A percentile compares a stretch with the other conserved stretches of the same genome.
These are phyloP conservation scores for Lasiodiplodia sp. DNA, from an alignment of 2,329 filamentous ascomycete species.

Conservation along the genomic window DNA sequence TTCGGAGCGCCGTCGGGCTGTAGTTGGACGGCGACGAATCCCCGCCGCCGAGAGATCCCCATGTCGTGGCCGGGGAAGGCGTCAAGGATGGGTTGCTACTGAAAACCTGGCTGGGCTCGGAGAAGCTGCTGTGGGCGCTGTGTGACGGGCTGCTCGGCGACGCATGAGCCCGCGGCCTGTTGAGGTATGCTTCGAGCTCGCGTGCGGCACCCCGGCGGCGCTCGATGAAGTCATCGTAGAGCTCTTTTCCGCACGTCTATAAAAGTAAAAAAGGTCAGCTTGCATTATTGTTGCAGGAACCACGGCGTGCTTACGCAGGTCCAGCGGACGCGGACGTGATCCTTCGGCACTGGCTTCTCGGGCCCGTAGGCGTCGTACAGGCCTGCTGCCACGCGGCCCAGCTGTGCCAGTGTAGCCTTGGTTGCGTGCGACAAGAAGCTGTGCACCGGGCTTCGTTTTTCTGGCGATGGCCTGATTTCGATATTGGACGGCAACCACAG, in stretches of 20 bases:
- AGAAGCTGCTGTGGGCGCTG: conserved; percentile 34
- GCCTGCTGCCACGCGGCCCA: not conserved
- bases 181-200: conserved; percentile 48
- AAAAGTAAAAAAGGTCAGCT: conserved; percentile 11
- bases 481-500: conserved; percentile 18
- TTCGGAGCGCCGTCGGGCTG: conserved; percentile 37
- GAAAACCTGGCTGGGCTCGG: conserved; percentile 38
- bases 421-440: conserved; percentile 13
- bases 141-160: conserved; percentile 36
- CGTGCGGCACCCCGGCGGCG: conserved; percentile 46
- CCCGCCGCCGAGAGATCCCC: conserved; percentile 35
- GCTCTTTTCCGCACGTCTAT: conserved; percentile 42
- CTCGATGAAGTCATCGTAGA: conserved; percentile 51
- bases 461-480: conserved; percentile 22
- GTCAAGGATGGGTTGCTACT: conserved; percentile 37
- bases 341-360: conserved; percentile 40
- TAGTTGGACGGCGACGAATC: conserved; percentile 33
- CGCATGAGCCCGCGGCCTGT: conserved; percentile 41
- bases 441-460: not conserved
- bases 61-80: conserved; percentile 41
- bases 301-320: conserved; percentile 39
- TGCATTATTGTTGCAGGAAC: not conserved
- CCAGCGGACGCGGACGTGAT: conserved; percentile 46
- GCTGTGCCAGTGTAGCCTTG: conserved; percentile 3
- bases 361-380: conserved; percentile 35